Percentiles rank a stretch among this genome's conserved stretches.
phyloP scores from a whole-genome alignment of 148 eudicot genomes.

The Bassia scoparia region DNA sequence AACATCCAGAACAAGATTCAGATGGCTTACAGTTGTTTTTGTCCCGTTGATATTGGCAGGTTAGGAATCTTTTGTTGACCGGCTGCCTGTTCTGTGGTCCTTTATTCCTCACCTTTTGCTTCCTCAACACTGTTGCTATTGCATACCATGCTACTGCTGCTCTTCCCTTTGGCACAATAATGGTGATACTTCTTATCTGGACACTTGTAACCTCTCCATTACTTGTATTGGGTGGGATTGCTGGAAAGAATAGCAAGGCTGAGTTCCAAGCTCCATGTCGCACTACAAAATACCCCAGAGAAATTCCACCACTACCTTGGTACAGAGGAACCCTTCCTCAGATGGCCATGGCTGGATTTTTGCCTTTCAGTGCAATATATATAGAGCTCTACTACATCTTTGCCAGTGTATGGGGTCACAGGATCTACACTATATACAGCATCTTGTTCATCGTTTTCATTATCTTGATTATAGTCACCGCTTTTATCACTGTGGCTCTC shows the following conservation, averaged over 20 bases:
- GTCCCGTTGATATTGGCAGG: conserved; percentile 24
- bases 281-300: conserved; percentile 38
- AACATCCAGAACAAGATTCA: not conserved
- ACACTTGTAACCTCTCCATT: conserved; percentile 36
- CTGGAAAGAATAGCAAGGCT: conserved; percentile 40
- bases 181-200: conserved; percentile 38
- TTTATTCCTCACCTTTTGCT: conserved; percentile 37
- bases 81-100: conserved; percentile 38
- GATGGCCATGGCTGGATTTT: conserved; percentile 43
- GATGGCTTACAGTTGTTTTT: conserved; percentile 1
- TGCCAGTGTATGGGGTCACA: conserved; percentile 44
- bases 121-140: conserved; percentile 40
- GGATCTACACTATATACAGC: conserved; percentile 38
- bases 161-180: conserved; percentile 39
- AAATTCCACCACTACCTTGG: conserved; percentile 33
- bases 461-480: conserved; percentile 35
- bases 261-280: conserved; percentile 41
- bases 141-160: conserved; percentile 38
- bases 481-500: conserved; percentile 39
- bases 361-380: conserved; percentile 38
- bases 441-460: conserved; percentile 39
- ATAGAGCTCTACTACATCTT: conserved; percentile 39
- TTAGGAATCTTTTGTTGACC: conserved; percentile 34
- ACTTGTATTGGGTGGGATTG: conserved; percentile 37
- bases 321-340: conserved; percentile 34